A percentile compares a stretch with the other conserved stretches of the same genome.
Conservation (phyloP, 352 stramenopile species). For the Globisporangium splendens region DNA sequence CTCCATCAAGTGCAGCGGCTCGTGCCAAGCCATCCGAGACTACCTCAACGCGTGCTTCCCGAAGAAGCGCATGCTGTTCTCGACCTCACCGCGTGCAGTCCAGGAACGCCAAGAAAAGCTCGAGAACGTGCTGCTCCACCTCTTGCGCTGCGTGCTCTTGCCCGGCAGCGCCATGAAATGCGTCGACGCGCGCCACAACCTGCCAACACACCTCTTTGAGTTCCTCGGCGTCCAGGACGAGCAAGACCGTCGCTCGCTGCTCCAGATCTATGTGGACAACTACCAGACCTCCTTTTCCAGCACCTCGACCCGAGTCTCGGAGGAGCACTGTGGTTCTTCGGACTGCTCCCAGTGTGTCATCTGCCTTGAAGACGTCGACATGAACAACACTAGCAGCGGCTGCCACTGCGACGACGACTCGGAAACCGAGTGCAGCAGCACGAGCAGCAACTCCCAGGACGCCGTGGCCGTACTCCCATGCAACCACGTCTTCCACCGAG, state of each 20-base stretch:
- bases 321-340: background rate
- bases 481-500: constrained; percentile 65
- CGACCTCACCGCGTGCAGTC: constrained; percentile 27
- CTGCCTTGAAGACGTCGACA: constrained; percentile 15
- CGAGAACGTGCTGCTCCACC: constrained; percentile 59
- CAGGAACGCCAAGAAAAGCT: constrained; percentile 50
- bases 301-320: constrained; percentile 4
- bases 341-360: constrained; percentile 14
- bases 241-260: constrained; percentile 49
- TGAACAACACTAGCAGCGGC: constrained; percentile 8
- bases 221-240: constrained; percentile 55
- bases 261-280: constrained; percentile 73
- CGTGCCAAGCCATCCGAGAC: constrained; percentile 67
- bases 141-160: constrained; percentile 61
- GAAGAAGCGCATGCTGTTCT: constrained; percentile 40
- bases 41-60: constrained; percentile 58
- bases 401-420: constrained; percentile 2
- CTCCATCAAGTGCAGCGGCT: constrained; percentile 49
- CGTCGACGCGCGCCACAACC: constrained; percentile 35
- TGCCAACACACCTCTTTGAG: constrained; percentile 52
- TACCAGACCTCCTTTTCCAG: constrained; percentile 21
- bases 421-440: background rate
- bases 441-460: background rate
- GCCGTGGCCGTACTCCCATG: constrained; percentile 41
- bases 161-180: constrained; percentile 73